Evolutionary conservation across 441 rosid genomes (phyloP).

Genomic region (Erodium moschatum): DNA sequence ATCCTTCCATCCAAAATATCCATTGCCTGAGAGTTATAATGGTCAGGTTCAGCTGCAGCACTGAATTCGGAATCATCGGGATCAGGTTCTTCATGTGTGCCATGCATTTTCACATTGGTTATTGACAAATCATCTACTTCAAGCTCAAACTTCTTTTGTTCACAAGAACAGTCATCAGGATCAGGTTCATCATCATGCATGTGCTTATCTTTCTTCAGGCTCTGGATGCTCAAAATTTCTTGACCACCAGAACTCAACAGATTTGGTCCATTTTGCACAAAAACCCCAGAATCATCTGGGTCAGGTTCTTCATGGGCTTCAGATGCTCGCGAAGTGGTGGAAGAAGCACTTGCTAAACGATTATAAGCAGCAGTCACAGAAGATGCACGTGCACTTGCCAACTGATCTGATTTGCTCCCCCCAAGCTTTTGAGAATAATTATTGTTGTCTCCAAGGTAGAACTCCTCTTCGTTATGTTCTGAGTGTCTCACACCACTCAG

Average conservation of each 20-base stretch:
- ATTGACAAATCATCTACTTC: constrained; percentile 38
- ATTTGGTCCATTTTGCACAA: constrained; percentile 18
- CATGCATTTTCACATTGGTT: constrained; percentile 7
- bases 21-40: constrained; percentile 6
- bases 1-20: constrained; percentile 17
- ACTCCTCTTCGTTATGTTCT: constrained; percentile 37
- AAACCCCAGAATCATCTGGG: constrained; percentile 42
- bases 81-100: constrained; percentile 25
- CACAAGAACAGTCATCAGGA: constrained; percentile 31
- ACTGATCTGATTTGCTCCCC: constrained; percentile 42
- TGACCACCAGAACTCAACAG: constrained; percentile 11
- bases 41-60: constrained; percentile 15
- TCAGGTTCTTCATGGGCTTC: constrained; percentile 54
- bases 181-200: constrained; percentile 29
- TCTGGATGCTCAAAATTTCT: constrained; percentile 16
- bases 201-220: constrained; percentile 14
- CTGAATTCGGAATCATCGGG: constrained; percentile 28
- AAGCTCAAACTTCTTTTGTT: constrained; percentile 37
- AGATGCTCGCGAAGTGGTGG: constrained; percentile 22
- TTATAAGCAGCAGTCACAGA: constrained; percentile 83
- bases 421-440: constrained; percentile 53
- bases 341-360: constrained; percentile 38
- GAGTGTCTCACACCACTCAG: constrained; percentile 34
- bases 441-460: constrained; percentile 25
- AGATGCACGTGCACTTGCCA: constrained; percentile 58